Evolutionary conservation across 139 green algal species (phyloP).

Genomic region (Picochlorum costavermella): DNA sequence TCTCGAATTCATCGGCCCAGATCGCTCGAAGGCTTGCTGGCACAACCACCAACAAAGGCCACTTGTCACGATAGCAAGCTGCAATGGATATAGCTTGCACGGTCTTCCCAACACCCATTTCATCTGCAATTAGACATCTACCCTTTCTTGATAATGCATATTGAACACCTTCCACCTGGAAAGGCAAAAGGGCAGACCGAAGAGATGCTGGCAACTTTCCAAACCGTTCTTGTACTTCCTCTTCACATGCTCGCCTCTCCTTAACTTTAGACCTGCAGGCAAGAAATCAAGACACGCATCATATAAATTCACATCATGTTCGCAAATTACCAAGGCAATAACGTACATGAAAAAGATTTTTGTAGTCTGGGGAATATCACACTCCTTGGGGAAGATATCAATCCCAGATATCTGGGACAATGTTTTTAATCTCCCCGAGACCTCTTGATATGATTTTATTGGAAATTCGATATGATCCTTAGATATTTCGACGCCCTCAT

Average conservation of each 20-base stretch:
- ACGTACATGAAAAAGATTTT: neutral
- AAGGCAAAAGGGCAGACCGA: slow-evolving; percentile 37
- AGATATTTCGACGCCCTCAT: too few species aligned
- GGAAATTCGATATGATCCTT: neutral
- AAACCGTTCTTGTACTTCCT: slow-evolving; percentile 39
- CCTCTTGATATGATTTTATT: neutral
- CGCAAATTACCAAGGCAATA: neutral
- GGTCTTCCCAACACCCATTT: slow-evolving; percentile 92
- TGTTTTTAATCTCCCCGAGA: neutral
- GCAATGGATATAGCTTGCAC: slow-evolving; percentile 85
- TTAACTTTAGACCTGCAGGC: neutral
- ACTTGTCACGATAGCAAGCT: slow-evolving; percentile 78
- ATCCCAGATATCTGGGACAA: neutral
- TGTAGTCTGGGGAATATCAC: neutral
- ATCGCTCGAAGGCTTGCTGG: slow-evolving; percentile 79
- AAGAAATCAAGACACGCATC: neutral
- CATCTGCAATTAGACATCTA: slow-evolving; percentile 81
- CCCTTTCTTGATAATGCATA: slow-evolving; percentile 66
- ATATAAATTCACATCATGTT: neutral
- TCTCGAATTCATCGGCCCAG: slow-evolving; percentile 93
- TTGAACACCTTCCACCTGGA: slow-evolving; percentile 61
- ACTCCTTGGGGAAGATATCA: neutral
- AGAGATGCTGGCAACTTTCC: slow-evolving; percentile 43
- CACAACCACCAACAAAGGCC: slow-evolving; percentile 83
- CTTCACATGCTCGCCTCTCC: neutral